These are phyloP conservation scores for Stentor coeruleus DNA, from an alignment of 73 alveolate genomes.

Conservation along the genomic window DNA sequence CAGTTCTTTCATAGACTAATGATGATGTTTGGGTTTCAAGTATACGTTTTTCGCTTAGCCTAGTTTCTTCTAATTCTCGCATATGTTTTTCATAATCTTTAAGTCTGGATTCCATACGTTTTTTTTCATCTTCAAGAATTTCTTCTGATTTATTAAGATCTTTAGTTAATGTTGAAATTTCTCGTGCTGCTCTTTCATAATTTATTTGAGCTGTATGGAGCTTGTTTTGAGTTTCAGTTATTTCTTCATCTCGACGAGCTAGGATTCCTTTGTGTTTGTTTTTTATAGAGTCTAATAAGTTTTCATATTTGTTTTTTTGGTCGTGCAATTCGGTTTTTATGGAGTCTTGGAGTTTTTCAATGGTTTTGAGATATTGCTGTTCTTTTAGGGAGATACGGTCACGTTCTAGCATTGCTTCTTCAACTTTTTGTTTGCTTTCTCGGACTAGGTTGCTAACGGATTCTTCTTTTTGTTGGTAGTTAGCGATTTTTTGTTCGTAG, in stretches of 20 bases:
- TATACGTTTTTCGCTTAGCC: slow-evolving; percentile 31
- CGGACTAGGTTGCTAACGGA: slow-evolving; percentile 30
- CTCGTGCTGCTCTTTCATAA: slow-evolving; percentile 26
- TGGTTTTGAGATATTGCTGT: slow-evolving; percentile 45
- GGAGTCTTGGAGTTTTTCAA: slow-evolving; percentile 48
- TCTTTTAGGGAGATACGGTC: slow-evolving; percentile 57
- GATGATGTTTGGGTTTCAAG: neutral
- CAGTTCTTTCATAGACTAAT: neutral
- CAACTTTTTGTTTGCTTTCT: slow-evolving; percentile 51
- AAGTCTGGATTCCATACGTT: slow-evolving; percentile 31
- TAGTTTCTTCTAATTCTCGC: slow-evolving; percentile 30
- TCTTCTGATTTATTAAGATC: slow-evolving; percentile 32
- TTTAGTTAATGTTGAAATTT: slow-evolving; percentile 31
- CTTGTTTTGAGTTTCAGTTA: slow-evolving; percentile 38
- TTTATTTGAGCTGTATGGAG: neutral
- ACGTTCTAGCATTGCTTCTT: slow-evolving; percentile 55
- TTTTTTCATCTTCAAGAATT: slow-evolving; percentile 32
- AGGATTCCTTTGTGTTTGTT: slow-evolving; percentile 40
- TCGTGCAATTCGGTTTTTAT: slow-evolving; percentile 37
- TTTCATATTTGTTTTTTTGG: slow-evolving; percentile 42
- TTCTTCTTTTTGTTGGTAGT: slow-evolving; percentile 50
- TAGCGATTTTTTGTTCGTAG: slow-evolving; percentile 44
- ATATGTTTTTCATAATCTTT: slow-evolving; percentile 46
- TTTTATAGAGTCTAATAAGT: slow-evolving; percentile 43
- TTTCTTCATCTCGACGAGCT: slow-evolving; percentile 55